Evolutionary conservation across 345 rosid genomes (phyloP).

Genomic region (Carallia brachiata): DNA sequence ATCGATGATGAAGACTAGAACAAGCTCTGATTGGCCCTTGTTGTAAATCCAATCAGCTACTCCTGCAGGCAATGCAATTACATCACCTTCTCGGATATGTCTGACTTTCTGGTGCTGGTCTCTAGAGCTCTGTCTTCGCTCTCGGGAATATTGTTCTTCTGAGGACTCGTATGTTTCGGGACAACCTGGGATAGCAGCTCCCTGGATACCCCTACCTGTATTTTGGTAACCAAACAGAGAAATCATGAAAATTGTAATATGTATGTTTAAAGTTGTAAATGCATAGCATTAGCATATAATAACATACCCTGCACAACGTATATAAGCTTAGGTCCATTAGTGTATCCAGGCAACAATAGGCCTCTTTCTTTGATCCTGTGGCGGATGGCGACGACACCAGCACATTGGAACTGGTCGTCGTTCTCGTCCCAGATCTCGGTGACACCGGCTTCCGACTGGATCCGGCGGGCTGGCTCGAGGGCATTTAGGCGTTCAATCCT

Average conservation of each 20-base stretch:
- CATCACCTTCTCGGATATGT: conserved; percentile 37
- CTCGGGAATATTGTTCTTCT: background rate
- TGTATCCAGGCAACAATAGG: conserved; percentile 38
- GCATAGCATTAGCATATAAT: background rate
- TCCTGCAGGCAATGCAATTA: conserved; percentile 42
- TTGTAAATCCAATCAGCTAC: conserved; percentile 43
- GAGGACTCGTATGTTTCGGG: conserved; percentile 36
- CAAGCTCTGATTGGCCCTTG: conserved; percentile 33
- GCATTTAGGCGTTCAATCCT: conserved; percentile 23
- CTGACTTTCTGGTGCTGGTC: conserved; percentile 38
- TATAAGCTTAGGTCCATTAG: background rate
- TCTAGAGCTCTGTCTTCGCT: conserved; percentile 1
- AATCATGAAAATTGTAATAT: background rate
- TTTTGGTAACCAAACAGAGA: background rate
- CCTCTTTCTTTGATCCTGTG: conserved; percentile 31
- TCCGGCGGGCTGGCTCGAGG: conserved; percentile 24
- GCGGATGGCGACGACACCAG: conserved; percentile 36
- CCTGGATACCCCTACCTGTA: conserved; percentile 32
- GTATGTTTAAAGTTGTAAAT: background rate
- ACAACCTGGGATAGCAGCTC: conserved; percentile 35
- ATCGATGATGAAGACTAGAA: conserved; percentile 31
- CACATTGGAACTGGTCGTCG: conserved; percentile 36
- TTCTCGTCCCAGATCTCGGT: conserved; percentile 40
- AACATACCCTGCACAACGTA: conserved; percentile 31
- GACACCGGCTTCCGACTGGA: conserved; percentile 36